A percentile compares a stretch with the other conserved stretches of the same genome.
These are phyloP conservation scores for Penicillium egyptiacum DNA, from an alignment of 495 filamentous ascomycete genomes.

Conservation along the genomic window DNA sequence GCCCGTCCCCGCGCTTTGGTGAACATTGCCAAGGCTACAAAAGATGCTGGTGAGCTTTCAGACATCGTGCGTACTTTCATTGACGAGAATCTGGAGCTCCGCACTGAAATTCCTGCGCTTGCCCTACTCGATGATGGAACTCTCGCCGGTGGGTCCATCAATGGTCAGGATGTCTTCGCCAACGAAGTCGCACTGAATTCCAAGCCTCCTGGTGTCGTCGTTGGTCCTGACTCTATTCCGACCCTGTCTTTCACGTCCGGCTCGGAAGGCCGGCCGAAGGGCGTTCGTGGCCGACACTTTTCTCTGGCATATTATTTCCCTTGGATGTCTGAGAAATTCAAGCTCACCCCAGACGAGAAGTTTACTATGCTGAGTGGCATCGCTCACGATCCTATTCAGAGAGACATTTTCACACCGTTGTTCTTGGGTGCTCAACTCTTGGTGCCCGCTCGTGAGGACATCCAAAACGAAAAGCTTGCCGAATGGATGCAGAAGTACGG, in stretches of 20 bases:
- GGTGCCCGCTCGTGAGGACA: conserved; percentile 80
- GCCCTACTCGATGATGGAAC: conserved; percentile 71
- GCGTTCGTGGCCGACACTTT: conserved; percentile 87
- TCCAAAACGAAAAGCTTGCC: conserved; percentile 82
- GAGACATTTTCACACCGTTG: conserved; percentile 92
- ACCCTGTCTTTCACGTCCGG: conserved; percentile 86
- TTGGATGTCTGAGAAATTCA: conserved; percentile 89
- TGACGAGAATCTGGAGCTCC: conserved; percentile 66
- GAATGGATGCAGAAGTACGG: conserved; percentile 85
- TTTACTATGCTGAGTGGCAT: conserved; percentile 85
- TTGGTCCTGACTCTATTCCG: conserved; percentile 88
- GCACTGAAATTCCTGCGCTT: conserved; percentile 75
- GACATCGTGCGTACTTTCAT: conserved; percentile 73
- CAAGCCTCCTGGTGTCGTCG: conserved; percentile 65
- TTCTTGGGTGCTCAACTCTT: conserved; percentile 83
- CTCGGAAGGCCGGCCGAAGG: conserved; percentile 81
- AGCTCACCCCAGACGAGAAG: conserved; percentile 67
- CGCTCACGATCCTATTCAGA: conserved; percentile 87
- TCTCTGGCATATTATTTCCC: conserved; percentile 82
- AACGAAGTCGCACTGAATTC: conserved; percentile 52
- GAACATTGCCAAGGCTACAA: conserved; percentile 74
- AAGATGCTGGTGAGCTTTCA: conserved; percentile 70
- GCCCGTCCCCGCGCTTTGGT: conserved; percentile 78
- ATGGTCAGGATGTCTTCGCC: conserved; percentile 66
- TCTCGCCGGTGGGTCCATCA: conserved; percentile 64